A percentile compares a stretch with the other conserved stretches of the same genome.
Conservation (phyloP, 768 basidiomycete genomes). For the Kwoniella dendrophila region DNA sequence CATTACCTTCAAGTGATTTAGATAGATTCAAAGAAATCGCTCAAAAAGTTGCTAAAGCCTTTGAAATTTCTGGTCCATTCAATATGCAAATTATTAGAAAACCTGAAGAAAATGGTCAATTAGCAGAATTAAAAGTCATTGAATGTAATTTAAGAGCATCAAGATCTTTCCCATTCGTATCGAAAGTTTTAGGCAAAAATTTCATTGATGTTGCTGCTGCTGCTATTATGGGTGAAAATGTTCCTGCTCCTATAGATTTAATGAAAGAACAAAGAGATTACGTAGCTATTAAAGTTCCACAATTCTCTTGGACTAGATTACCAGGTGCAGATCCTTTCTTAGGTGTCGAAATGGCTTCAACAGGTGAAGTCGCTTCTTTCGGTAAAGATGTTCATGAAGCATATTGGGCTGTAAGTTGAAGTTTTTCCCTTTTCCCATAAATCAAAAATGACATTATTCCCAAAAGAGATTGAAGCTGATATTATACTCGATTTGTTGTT, state of each 20-base stretch:
- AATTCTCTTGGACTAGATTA: slow-evolving; percentile 96
- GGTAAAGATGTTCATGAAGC: slow-evolving; percentile 92
- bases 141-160: slow-evolving; percentile 98
- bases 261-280: slow-evolving; percentile 90
- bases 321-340: slow-evolving; percentile 96
- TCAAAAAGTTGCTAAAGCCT: slow-evolving; percentile 89
- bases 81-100: slow-evolving; percentile 99
- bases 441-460: background rate
- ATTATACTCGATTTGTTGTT: background rate
- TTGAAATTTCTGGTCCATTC: slow-evolving; percentile 96
- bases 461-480: too few species aligned
- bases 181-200: slow-evolving; percentile 95
- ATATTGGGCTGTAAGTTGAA: slow-evolving; percentile 55
- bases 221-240: slow-evolving; percentile 62
- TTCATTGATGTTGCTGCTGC: slow-evolving; percentile 82
- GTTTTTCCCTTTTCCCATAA: background rate
- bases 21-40: slow-evolving; percentile 88
- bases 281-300: slow-evolving; percentile 93
- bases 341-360: slow-evolving; percentile 97
- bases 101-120: slow-evolving; percentile 62
- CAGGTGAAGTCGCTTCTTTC: slow-evolving; percentile 95
- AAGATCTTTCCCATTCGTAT: slow-evolving; percentile 98
- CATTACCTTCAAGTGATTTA: slow-evolving; percentile 73
- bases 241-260: slow-evolving; percentile 86
- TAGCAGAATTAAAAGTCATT: slow-evolving; percentile 86